Conservation (phyloP, 106 monocot genomes). For the Allium cepa region DNA sequence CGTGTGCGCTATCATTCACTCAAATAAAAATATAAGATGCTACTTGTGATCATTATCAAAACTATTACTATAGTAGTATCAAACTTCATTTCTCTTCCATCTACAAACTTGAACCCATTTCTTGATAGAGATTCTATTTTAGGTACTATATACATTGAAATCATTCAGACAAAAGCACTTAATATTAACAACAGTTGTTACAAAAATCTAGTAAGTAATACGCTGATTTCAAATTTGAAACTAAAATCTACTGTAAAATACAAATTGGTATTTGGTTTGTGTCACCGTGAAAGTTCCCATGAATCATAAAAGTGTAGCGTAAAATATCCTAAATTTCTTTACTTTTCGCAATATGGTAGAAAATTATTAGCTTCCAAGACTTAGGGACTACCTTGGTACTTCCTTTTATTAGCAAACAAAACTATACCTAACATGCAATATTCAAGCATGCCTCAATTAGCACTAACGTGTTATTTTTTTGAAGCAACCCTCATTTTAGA, state of each 20-base stretch:
- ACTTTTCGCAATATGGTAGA: too few species aligned
- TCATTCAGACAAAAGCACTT: not conserved
- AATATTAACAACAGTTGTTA: too few species aligned
- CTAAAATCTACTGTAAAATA: constrained; percentile 9
- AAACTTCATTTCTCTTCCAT: constrained; percentile 53
- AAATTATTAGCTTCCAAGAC: not conserved
- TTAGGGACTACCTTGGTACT: constrained; percentile 26
- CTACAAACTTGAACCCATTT: constrained; percentile 54
- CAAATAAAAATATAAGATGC: too few species aligned
- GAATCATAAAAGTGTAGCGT: not conserved
- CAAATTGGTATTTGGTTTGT: constrained; percentile 14
- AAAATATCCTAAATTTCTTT: not conserved
- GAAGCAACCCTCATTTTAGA: too few species aligned
- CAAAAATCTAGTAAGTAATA: too few species aligned
- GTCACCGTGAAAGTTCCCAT: constrained; percentile 2
- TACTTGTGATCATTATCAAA: too few species aligned
- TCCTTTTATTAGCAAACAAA: constrained; percentile 1
- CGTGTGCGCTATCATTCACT: too few species aligned
- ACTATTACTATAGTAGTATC: constrained; percentile 19
- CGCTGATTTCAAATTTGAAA: not conserved
- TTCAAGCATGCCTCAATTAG: too few species aligned
- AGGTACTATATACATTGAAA: constrained; percentile 45
- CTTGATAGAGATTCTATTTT: constrained; percentile 54
- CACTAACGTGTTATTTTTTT: too few species aligned
- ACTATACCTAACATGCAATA: too few species aligned